Evolutionary conservation across 805 yeast species (phyloP), one percentile per base, ranked within the genome.

Genomic region (Candida corydali): DNA sequence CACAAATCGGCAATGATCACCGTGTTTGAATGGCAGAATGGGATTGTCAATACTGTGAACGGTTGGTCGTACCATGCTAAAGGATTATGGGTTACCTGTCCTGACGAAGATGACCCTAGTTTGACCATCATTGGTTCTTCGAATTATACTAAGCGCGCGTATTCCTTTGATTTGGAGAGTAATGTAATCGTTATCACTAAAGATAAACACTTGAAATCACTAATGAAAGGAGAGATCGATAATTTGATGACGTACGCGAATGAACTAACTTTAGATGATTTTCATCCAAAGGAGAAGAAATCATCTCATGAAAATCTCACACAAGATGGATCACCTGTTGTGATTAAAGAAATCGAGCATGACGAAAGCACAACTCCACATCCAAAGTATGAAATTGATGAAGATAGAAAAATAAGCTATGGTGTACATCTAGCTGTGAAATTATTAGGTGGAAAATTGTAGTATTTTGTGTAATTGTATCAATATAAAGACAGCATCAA

Each of bases 51-150:
- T 52, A 75, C 83, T 6, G 74, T 80, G 0, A 73, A 69, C 19
- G 98, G 98, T 1, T 91, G 98, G 98, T 86, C 97, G 0, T 93
- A 93, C 57, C 98, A 93, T 54, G 98, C 98, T 10, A 93, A 93
- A 55, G 98, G 98, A 1, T 63, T 91, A 4, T 93, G 98, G 98
- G 61, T 86, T 0, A 68, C 76, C 7, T 65, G 68, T 9, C 83
- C 87, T 0, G 69, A 61, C 2, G 82, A 78, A 31, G 43, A 48
- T 0, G 51, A 54, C 9, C 96, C 97, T 1, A 70, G 82, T 14
- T 61, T 86, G 9, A 86, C 96, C 0, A 77, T 89, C 5, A 72
- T 93, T 34, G 98, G 98, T 0, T 86, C 96, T 1, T 87, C 97
- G 0, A 93, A 93, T 57, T 93, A 88, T 58, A 93, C 98, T 0